phyloP scores from a whole-genome alignment of 371 early-diverging fungal species.

The Mortierella sp. region DNA sequence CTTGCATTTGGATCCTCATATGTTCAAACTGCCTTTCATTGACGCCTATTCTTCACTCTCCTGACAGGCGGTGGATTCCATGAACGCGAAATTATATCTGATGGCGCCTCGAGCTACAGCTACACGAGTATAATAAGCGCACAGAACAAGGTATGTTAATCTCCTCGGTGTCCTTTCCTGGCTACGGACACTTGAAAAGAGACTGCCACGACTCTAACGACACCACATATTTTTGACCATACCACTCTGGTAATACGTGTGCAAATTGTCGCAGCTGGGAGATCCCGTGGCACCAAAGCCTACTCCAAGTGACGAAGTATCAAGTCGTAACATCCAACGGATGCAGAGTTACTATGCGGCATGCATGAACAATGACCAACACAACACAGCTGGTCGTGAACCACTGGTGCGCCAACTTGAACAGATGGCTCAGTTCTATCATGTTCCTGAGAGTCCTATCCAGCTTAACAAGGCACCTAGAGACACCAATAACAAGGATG shows the following conservation, averaged over 20 bases:
- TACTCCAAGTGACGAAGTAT: slow-evolving; percentile 43
- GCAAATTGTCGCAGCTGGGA: slow-evolving; percentile 11
- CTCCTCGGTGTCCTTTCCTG: not conserved
- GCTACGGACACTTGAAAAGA: not conserved
- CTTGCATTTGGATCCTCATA: too few species aligned
- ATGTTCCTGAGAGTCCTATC: slow-evolving; percentile 9
- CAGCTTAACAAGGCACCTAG: too few species aligned
- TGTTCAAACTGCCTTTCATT: too few species aligned
- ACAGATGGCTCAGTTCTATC: slow-evolving; percentile 51
- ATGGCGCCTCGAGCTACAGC: not conserved
- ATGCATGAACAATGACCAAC: slow-evolving; percentile 63
- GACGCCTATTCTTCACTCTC: too few species aligned
- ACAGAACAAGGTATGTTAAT: slow-evolving; percentile 2
- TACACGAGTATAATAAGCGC: not conserved
- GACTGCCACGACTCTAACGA: not conserved
- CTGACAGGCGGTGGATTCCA: slow-evolving; percentile 12
- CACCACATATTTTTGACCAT: too few species aligned
- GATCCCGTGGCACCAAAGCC: slow-evolving; percentile 28
- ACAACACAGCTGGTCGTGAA: slow-evolving; percentile 55
- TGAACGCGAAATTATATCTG: slow-evolving; percentile 2
- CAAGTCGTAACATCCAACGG: slow-evolving; percentile 60
- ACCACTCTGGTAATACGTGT: slow-evolving; percentile 17
- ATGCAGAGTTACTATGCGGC: slow-evolving; percentile 57
- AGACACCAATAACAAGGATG: not conserved
- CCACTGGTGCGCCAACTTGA: slow-evolving; percentile 53